Conservation (phyloP, 1,139 yeast species). For the Yamadazyma diospyri region DNA sequence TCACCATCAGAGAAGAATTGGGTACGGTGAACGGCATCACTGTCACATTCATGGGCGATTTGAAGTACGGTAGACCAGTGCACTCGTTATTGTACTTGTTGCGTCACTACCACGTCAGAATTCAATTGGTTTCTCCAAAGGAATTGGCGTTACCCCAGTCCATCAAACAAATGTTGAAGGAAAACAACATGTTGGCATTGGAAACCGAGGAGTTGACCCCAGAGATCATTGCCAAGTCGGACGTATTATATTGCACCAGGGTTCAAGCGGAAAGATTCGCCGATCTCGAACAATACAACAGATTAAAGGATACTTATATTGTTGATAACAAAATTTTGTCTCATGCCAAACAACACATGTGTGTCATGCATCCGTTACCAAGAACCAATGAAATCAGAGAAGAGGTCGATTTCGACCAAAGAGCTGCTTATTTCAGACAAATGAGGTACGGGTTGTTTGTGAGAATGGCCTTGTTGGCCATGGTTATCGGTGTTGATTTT, state of each 20-base stretch:
- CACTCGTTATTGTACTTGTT: slow-evolving; percentile 92
- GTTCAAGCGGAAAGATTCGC: slow-evolving; percentile 95
- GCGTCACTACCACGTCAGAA: slow-evolving; percentile 87
- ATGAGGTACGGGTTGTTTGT: slow-evolving; percentile 97
- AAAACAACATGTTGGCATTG: slow-evolving; percentile 62
- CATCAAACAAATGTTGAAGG: slow-evolving; percentile 60
- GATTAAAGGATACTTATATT: slow-evolving; percentile 86
- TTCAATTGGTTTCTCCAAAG: slow-evolving; percentile 88
- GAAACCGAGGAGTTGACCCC: slow-evolving; percentile 79
- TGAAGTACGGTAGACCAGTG: slow-evolving; percentile 97
- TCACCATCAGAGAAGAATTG: slow-evolving; percentile 97
- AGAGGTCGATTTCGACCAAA: slow-evolving; percentile 98
- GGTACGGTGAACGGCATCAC: slow-evolving; percentile 98
- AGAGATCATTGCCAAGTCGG: slow-evolving; percentile 83
- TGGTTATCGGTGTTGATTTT: slow-evolving; percentile 89
- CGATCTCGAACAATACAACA: slow-evolving; percentile 71
- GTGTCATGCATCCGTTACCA: slow-evolving; percentile 98
- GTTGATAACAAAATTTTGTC: slow-evolving; percentile 90
- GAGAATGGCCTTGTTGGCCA: slow-evolving; percentile 97
- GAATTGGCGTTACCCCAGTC: slow-evolving; percentile 81
- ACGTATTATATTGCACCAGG: slow-evolving; percentile 96
- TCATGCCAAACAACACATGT: slow-evolving; percentile 96
- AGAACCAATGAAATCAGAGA: slow-evolving; percentile 94
- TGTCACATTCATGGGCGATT: slow-evolving; percentile 98
- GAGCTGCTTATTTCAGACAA: slow-evolving; percentile 99